Percentiles rank a stretch among this genome's conserved stretches.
These are phyloP conservation scores for Tylopilus sp. DNA, from an alignment of 1,284 basidiomycete genomes.

Conservation along the genomic window DNA sequence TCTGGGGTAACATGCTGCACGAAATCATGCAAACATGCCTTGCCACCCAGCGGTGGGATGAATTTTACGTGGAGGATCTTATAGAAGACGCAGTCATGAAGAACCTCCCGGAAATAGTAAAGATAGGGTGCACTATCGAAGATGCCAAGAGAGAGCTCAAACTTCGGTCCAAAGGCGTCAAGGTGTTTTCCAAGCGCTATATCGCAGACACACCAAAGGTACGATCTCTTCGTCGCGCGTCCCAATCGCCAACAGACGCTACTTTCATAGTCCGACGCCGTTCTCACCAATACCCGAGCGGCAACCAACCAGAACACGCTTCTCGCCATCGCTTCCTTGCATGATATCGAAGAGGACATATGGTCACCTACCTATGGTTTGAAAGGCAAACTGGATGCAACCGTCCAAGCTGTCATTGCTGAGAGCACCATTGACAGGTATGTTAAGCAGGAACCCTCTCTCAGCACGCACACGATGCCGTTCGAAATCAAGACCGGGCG, in stretches of 20 bases:
- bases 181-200: conserved; percentile 61
- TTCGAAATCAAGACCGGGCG: conserved; percentile 97
- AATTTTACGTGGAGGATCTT: conserved; percentile 49
- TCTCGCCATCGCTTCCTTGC: conserved; percentile 70
- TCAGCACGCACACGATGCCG: conserved; percentile 55
- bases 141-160: conserved; percentile 62
- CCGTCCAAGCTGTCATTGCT: conserved; percentile 67
- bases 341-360: conserved; percentile 95
- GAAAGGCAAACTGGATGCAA: conserved; percentile 95
- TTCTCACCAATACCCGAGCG: conserved; percentile 62
- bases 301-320: conserved; percentile 44
- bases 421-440: conserved; percentile 34
- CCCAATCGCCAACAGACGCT: neutral
- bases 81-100: conserved; percentile 54
- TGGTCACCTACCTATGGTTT: conserved; percentile 95
- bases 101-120: conserved; percentile 57
- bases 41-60: conserved; percentile 55
- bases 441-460: conserved; percentile 13
- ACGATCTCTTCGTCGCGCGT: conserved; percentile 5
- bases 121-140: conserved; percentile 56
- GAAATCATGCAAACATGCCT: conserved; percentile 83
- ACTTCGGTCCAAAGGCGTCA: conserved; percentile 59
- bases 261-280: conserved; percentile 50
- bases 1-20: conserved; percentile 91
- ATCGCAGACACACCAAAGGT: conserved; percentile 61